Base-by-base conservation (phyloP, 129 eudicot genomes). In the Helichrysum umbraculigerum region DNA sequence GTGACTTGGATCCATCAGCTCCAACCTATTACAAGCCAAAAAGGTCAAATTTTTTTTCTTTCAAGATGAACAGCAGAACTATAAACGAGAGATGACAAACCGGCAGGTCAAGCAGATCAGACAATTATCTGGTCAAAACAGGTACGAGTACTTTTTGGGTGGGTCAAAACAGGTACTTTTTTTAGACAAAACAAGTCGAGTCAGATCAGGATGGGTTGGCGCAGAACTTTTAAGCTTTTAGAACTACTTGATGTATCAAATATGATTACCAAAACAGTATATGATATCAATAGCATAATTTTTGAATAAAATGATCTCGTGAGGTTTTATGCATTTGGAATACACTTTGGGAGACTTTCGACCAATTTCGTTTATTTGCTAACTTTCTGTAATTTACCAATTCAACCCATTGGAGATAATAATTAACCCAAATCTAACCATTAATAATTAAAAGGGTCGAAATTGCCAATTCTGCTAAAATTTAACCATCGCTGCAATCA, bases 1-100 rank as follows among this genome's bases (percentile, higher is more conserved):
- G 93, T 35, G 99, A 91, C 72, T 87, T 91, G 79, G 93, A 90
- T 19, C 99, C 99, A 81, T 95, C 99, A 21, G 99, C 87, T 75
- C 99, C 99, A 72, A 94, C 99, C 99, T 94, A 71, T 34, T 7
- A 75, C 30, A 64, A 20, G 64, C 64, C 4, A 4, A n/a, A 20
- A n/a, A 20, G 9, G 64, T 58, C 64, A 58, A 17, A 3, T 14
- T 47, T 11, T 47, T 47, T 11, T 47, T 47, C 54, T 47, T 47
- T 47, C 17, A 47, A 47, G 54, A 47, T 47, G 54, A 47, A 47
- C n/a, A 47, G n/a, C 16, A 47, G 54, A 47, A 14, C 17, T 11
- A 47, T 47, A 14, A 47, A 47, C 14, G 10, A 14, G 54, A 47
- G 54, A 47, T 1, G 17, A 47, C n/a, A 14, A 37, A 37, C 1